Percentiles rank a stretch among this genome's conserved stretches.
Evolutionary conservation across 192 early-diverging fungal species (phyloP).

Genomic region (Neocallimastix lanati): DNA sequence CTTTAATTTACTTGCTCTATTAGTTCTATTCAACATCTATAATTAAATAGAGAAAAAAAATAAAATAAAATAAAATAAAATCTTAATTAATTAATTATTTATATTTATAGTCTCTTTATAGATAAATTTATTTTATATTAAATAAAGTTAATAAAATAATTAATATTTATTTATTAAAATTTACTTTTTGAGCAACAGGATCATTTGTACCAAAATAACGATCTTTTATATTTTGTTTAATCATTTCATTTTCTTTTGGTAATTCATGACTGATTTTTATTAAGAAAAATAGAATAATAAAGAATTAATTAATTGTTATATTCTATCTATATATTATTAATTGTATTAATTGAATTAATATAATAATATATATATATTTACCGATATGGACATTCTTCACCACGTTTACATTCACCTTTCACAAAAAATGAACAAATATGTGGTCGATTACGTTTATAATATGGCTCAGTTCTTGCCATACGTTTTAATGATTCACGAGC

Average conservation of each 20-base stretch:
- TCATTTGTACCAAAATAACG: conserved; percentile 89
- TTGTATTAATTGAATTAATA: too few species aligned
- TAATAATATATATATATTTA: conserved; percentile 4
- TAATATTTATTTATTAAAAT: neutral
- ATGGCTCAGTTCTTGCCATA: conserved; percentile 70
- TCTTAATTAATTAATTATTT: too few species aligned
- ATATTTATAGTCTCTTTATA: too few species aligned
- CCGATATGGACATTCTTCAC: conserved; percentile 82
- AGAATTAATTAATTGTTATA: too few species aligned
- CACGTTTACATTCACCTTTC: conserved; percentile 85
- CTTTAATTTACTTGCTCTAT: conserved; percentile 18
- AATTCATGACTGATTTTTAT: conserved; percentile 75
- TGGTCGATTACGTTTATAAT: conserved; percentile 74
- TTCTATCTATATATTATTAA: too few species aligned
- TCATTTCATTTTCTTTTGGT: conserved; percentile 60
- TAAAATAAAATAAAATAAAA: too few species aligned
- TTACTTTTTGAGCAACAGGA: conserved; percentile 75
- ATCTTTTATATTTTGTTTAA: conserved; percentile 86
- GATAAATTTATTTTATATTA: too few species aligned
- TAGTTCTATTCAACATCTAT: conserved; percentile 16
- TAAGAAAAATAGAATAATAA: too few species aligned
- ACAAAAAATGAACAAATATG: conserved; percentile 94
- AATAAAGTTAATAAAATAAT: too few species aligned
- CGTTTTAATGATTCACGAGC: conserved; percentile 55
- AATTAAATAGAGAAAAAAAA: neutral